phyloP scores from a whole-genome alignment of 2,329 filamentous ascomycete genomes.

The Penicillium sp. region DNA sequence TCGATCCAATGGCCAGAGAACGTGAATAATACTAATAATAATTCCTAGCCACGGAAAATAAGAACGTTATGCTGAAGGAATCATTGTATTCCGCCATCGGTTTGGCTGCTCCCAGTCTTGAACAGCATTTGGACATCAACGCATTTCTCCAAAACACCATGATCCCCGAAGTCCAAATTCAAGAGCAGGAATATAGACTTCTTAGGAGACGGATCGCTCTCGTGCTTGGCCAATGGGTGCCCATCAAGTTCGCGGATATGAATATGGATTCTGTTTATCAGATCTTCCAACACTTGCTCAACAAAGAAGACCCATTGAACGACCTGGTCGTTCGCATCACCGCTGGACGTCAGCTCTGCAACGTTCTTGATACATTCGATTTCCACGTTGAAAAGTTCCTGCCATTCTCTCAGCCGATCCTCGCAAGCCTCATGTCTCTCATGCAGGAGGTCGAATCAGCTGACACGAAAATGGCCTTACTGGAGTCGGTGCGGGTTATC shows the following conservation, averaged over 20 bases:
- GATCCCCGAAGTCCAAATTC: slow-evolving; percentile 75
- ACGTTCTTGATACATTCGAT: slow-evolving; percentile 80
- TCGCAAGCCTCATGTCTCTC: slow-evolving; percentile 75
- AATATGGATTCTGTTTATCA: slow-evolving; percentile 79
- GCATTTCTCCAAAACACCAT: slow-evolving; percentile 75
- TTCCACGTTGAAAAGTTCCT: slow-evolving; percentile 76
- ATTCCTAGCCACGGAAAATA: slow-evolving; percentile 57
- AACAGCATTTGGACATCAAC: slow-evolving; percentile 80
- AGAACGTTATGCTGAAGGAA: slow-evolving; percentile 83
- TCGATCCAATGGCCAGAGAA: slow-evolving; percentile 1
- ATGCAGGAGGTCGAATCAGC: slow-evolving; percentile 78
- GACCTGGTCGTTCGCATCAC: slow-evolving; percentile 92
- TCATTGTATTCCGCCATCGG: slow-evolving; percentile 94
- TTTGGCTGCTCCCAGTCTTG: slow-evolving; percentile 76
- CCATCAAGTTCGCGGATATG: slow-evolving; percentile 71
- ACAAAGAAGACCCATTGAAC: slow-evolving; percentile 76
- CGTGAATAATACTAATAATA: slow-evolving; percentile 19
- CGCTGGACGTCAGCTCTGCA: slow-evolving; percentile 80
- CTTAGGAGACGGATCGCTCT: slow-evolving; percentile 87
- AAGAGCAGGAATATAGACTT: slow-evolving; percentile 72
- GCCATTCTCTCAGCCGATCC: slow-evolving; percentile 74
- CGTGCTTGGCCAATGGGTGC: slow-evolving; percentile 85
- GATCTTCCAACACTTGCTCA: slow-evolving; percentile 85
- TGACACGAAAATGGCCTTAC: slow-evolving; percentile 86
- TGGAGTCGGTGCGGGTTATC: slow-evolving; percentile 82